Evolutionary conservation across 169 alveolate species (phyloP), one percentile per base, ranked within the genome.

Genomic region (Plasmodium fragile): DNA sequence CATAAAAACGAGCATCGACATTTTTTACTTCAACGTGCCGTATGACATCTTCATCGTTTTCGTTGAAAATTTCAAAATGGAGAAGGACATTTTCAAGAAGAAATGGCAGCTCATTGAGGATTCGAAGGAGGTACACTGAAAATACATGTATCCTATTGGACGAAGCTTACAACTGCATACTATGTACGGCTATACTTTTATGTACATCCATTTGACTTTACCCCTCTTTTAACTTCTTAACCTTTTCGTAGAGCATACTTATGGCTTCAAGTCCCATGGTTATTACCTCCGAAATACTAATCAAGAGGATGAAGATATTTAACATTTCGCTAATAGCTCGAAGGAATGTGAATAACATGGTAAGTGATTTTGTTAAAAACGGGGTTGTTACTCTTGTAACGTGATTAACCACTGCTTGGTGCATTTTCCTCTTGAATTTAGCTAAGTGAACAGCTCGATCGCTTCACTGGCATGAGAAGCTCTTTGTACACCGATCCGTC

Each of bases 91-190:
- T 34, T 95, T 95, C 75, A 69, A 95, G 28, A 92, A 95, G 22
- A 83, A 85, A 30, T 95, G 97, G 97, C 93, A 83, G 43, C 82
- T 81, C 28, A 70, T 94, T 45, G 97, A 96, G 36, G 97, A 95
- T 28, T 83, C 95, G 28, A 85, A 94, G 41, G 96, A 95, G 93
- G 97, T 95, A 75, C 22, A 34, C 71, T 2, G 18, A 45, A 8
- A 80, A 34, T 32, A n/a, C 78, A 25, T 4, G 13, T 10, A 28
- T 13, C 72, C 11, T 73, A 39, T 49, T 69, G 69, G 36, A 65
- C 16, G 13, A 25, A 65, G 30, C 5, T 65, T 65, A 28, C 13
- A 4, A 65, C 36, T 25, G 22, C 75, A 5, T 55, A 18, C 22
- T 72, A 22, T 83, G 32, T 77, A 18, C 22, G 69, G 10, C 7